phyloP scores from a whole-genome alignment of 2,329 filamentous ascomycete species.

The Cytospora mali region DNA sequence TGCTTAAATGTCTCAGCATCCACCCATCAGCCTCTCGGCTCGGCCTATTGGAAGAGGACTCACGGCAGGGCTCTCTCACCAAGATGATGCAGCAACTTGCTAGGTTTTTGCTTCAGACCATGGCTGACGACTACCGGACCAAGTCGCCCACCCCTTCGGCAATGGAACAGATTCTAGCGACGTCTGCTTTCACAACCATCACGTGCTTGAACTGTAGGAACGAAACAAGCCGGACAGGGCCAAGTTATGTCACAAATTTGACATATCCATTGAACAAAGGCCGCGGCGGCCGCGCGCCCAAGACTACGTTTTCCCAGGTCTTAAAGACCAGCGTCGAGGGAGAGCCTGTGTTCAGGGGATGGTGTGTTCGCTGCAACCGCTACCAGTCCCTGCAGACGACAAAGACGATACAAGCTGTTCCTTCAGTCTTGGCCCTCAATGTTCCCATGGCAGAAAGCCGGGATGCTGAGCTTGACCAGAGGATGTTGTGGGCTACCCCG shows the following conservation, averaged over 20 bases:
- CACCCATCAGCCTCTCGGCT: conserved; percentile 77
- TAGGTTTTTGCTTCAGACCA: conserved; percentile 81
- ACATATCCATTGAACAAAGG: conserved; percentile 68
- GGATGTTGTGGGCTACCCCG: conserved; percentile 82
- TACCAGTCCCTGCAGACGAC: conserved; percentile 87
- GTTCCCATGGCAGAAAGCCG: conserved; percentile 61
- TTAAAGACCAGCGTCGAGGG: conserved; percentile 91
- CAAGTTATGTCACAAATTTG: conserved; percentile 82
- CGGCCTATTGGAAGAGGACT: conserved; percentile 82
- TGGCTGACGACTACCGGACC: conserved; percentile 74
- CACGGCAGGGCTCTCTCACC: conserved; percentile 71
- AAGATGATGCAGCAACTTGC: conserved; percentile 85
- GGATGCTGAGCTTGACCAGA: conserved; percentile 63
- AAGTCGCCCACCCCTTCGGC: conserved; percentile 63
- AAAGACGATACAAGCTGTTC: conserved; percentile 81
- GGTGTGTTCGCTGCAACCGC: conserved; percentile 87
- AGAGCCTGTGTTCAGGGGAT: conserved; percentile 85
- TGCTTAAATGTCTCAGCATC: conserved; percentile 85
- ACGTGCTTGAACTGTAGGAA: conserved; percentile 85
- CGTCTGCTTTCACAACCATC: conserved; percentile 72
- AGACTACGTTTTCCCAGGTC: conserved; percentile 80
- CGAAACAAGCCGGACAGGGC: conserved; percentile 79
- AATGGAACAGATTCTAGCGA: conserved; percentile 78
- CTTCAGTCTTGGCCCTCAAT: conserved; percentile 86
- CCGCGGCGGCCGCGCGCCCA: conserved; percentile 54